Evolutionary conservation across 371 early-diverging fungal genomes (phyloP), one percentile per base, ranked within the genome.

Genomic region (Circinella minor): DNA sequence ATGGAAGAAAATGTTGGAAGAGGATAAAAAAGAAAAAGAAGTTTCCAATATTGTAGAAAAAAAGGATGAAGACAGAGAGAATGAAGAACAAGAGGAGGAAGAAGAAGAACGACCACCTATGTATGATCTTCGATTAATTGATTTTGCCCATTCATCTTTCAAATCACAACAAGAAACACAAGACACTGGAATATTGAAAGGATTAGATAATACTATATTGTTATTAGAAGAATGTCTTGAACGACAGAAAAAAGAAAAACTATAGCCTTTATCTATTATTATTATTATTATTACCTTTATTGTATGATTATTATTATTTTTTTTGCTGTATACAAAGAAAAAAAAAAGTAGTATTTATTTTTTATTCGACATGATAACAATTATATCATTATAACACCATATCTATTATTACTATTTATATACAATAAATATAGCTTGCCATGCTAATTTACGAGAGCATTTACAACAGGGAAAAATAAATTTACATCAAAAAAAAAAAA

Each of bases 141-240:
- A 94, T 74, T 94, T 94, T 89, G 91, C 88, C 3, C 94, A 91
- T 73, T 89, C 92, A 38, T 75, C 77, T 17, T 94, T 90, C 89
- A 57, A 74, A 20, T 71, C 74, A 1, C 48, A 74, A 55, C 68
- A 74, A 67, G n/a, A 67, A 14, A 36, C 67, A 36, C 85, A 80
- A 64, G 85, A 84, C 66, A 62, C 66, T 34, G 78, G 74, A 0
- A 36, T 82, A 14, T 17, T 84, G 15, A 70, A 77, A 38, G 85
- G 80, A 18, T 73, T 79, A 55, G 72, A 74, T 59, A 79, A 72
- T 47, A 63, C 74, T 2, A 47, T 83, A 14, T 20, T n/a, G 1
- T 39, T 81, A 6, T 49, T 83, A 17, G 64, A 75, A 34, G 49
- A 71, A 37, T 79, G 75, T 61, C 60, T 81, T 20, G 36, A 65